Conservation (phyloP, 371 early-diverging fungal species). For the Mucor piriformis region DNA sequence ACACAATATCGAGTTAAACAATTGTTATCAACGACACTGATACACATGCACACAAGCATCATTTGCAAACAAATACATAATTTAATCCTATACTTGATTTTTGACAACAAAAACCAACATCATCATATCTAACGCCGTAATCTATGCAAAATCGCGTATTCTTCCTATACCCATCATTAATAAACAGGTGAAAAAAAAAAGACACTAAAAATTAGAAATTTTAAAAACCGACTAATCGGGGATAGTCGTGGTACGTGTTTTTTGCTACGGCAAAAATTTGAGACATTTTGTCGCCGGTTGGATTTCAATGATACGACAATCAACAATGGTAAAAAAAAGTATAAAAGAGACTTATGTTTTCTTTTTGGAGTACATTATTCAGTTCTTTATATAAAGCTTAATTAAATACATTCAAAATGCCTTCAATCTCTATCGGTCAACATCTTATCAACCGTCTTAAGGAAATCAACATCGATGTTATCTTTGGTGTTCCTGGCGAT, state of each 20-base stretch:
- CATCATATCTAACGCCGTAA: not conserved
- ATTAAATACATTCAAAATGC: constrained; percentile 3
- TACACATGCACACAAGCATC: no score
- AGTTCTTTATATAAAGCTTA: constrained; percentile 4
- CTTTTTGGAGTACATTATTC: not conserved
- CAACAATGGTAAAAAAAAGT: constrained; percentile 1
- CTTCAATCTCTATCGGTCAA: constrained; percentile 31
- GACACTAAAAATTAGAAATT: not conserved
- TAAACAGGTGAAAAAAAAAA: constrained; percentile 8
- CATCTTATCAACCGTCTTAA: constrained; percentile 48
- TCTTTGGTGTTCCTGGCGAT: constrained; percentile 55
- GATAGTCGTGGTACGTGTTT: constrained; percentile 1
- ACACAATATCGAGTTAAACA: not conserved
- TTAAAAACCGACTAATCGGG: constrained; percentile 10
- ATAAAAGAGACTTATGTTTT: constrained; percentile 6
- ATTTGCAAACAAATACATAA: no score
- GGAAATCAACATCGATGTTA: constrained; percentile 43
- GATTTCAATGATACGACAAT: constrained; percentile 20
- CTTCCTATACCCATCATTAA: not conserved
- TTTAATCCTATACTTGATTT: no score
- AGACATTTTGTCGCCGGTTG: constrained; percentile 7
- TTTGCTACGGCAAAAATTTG: constrained; percentile 1
- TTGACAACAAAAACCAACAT: not conserved
- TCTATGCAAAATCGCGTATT: not conserved
- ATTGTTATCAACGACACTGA: not conserved